These are phyloP conservation scores for Tephrocybe sp. DNA, from an alignment of 768 basidiomycete genomes.

Conservation along the genomic window DNA sequence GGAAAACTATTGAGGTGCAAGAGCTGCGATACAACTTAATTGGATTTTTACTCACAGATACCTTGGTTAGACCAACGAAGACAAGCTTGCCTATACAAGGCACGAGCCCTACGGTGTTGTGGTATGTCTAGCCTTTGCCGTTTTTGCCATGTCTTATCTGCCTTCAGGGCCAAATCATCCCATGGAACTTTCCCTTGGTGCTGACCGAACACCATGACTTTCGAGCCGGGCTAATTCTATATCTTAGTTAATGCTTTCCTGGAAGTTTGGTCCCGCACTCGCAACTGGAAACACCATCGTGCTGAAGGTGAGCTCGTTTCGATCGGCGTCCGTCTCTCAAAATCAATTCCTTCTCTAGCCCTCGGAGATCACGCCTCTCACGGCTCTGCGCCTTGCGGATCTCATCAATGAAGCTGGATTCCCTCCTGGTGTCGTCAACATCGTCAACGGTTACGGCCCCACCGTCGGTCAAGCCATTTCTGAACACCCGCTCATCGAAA, in stretches of 20 bases:
- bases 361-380: slow-evolving; percentile 65
- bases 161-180: slow-evolving; percentile 46
- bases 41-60: not conserved
- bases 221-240: not conserved
- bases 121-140: slow-evolving; percentile 15
- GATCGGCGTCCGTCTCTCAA: not conserved
- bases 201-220: not conserved
- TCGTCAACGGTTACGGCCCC: slow-evolving; percentile 62
- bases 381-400: slow-evolving; percentile 49
- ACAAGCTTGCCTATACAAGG: slow-evolving; percentile 26
- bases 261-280: slow-evolving; percentile 31
- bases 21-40: not conserved
- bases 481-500: slow-evolving; percentile 57
- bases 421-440: slow-evolving; percentile 71
- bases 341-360: slow-evolving; percentile 41
- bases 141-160: not conserved
- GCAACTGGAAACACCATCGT: slow-evolving; percentile 59
- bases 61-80: slow-evolving; percentile 24
- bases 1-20: slow-evolving; percentile 61
- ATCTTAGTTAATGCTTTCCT: slow-evolving; percentile 23
- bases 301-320: slow-evolving; percentile 37
- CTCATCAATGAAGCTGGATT: slow-evolving; percentile 69
- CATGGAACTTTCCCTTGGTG: slow-evolving; percentile 52
- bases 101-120: slow-evolving; percentile 63
- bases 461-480: slow-evolving; percentile 64